Percentiles rank a stretch among this genome's conserved stretches.
phyloP scores from a whole-genome alignment of 73 alveolate species.

The Tetrahymena thermophila region DNA sequence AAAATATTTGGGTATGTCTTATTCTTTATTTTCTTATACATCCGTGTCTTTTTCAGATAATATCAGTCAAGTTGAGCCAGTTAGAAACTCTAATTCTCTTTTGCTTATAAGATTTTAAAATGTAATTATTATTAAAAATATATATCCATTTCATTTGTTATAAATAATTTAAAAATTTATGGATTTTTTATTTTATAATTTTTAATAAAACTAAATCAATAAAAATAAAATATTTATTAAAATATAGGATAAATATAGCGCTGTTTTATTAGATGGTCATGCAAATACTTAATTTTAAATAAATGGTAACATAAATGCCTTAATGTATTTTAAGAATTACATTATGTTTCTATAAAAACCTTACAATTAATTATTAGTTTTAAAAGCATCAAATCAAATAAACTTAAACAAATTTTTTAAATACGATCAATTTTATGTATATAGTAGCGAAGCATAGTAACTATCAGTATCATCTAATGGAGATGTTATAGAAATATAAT shows the following conservation, averaged over 20 bases:
- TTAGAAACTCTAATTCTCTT: neutral
- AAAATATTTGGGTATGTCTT: neutral
- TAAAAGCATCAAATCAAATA: neutral
- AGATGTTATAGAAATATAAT: neutral
- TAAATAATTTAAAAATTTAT: too few relatives aligned
- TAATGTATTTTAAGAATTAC: neutral
- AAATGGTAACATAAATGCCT: neutral
- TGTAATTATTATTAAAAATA: too few relatives aligned
- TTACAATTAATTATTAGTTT: neutral
- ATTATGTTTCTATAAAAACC: neutral
- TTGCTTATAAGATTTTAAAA: neutral
- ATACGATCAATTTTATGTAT: neutral
- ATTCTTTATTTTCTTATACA: neutral
- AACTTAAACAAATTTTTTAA: neutral
- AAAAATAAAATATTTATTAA: neutral
- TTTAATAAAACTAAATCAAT: too few relatives aligned
- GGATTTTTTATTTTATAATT: too few relatives aligned
- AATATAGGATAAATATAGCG: neutral
- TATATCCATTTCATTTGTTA: too few relatives aligned
- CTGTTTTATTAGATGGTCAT: neutral
- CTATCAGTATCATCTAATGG: neutral
- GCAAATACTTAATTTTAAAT: neutral
- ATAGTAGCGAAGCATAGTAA: neutral
- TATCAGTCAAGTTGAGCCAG: neutral
- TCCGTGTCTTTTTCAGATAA: neutral